These are phyloP conservation scores for Dothidotthia symphoricarpi DNA, from an alignment of 2,329 filamentous ascomycete species.

Conservation along the genomic window DNA sequence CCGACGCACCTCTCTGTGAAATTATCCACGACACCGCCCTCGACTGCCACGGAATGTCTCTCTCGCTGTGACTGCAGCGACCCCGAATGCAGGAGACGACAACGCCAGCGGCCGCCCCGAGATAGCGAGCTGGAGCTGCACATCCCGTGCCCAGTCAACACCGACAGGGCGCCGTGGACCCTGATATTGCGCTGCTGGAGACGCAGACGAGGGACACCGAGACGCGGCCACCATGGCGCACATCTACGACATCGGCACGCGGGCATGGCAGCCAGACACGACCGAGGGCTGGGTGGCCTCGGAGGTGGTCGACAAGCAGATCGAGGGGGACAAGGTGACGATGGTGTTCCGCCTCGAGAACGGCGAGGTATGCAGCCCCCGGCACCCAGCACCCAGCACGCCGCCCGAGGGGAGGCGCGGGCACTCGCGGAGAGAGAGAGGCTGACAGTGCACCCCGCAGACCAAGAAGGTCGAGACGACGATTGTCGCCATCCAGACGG, in stretches of 20 bases:
- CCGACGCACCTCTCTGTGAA: too few species aligned
- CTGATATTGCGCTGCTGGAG: constrained; percentile 15
- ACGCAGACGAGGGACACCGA: constrained; percentile 7
- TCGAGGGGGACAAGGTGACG: constrained; percentile 81
- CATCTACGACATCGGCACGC: constrained; percentile 92
- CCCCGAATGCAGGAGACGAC: constrained; percentile 19
- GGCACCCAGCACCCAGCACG: not conserved
- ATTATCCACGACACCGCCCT: too few species aligned
- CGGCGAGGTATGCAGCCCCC: constrained; percentile 67
- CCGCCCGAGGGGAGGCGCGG: too few species aligned
- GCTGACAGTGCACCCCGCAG: constrained; percentile 49
- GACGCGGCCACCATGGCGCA: constrained; percentile 80
- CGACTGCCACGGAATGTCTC: constrained; percentile 26
- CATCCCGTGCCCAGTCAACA: constrained; percentile 9
- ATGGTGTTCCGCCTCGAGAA: constrained; percentile 87
- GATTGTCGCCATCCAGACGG: constrained; percentile 70
- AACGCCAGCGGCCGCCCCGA: constrained; percentile 14
- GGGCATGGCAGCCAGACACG: constrained; percentile 96
- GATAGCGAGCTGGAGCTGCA: constrained; percentile 20
- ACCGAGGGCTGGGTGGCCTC: constrained; percentile 97
- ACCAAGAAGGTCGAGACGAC: constrained; percentile 77
- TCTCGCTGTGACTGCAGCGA: constrained; percentile 31
- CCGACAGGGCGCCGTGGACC: constrained; percentile 25
- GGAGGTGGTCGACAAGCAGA: constrained; percentile 81
- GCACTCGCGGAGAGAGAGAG: not conserved